Conservation (phyloP, 306 rosid genomes). For the Dryas alaskensis region DNA sequence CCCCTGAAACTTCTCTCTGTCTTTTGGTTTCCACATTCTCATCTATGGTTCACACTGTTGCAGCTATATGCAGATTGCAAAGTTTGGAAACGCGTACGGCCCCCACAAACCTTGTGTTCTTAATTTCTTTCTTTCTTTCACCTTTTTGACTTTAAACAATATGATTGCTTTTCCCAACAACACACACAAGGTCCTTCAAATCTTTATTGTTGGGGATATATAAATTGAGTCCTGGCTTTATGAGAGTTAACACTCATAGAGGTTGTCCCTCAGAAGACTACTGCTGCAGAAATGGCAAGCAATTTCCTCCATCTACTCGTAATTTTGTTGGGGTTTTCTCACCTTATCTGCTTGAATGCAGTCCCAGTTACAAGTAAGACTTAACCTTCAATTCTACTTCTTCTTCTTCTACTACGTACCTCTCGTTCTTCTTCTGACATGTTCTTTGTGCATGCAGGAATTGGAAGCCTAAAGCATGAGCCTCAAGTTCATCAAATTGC, state of each 20-base stretch:
- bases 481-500: constrained; percentile 32
- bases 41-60: constrained; percentile 26
- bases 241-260: constrained; percentile 8
- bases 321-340: constrained; percentile 50
- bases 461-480: constrained; percentile 47
- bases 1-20: constrained; percentile 3
- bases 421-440: constrained; percentile 3
- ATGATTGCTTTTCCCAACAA: constrained; percentile 22
- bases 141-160: constrained; percentile 45
- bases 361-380: constrained; percentile 69
- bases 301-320: constrained; percentile 53
- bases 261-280: constrained; percentile 18
- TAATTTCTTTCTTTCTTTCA: constrained; percentile 21
- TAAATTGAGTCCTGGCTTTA: constrained; percentile 45
- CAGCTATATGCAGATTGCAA: constrained; percentile 9
- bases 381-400: constrained; percentile 2
- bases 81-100: constrained; percentile 35
- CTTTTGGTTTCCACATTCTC: constrained; percentile 13
- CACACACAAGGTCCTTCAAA: constrained; percentile 14
- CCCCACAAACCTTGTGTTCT: constrained; percentile 5
- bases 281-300: constrained; percentile 32
- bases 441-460: constrained; percentile 45
- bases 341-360: constrained; percentile 52
- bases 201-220: constrained; percentile 26
- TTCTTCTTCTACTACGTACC: neutral